Evolutionary conservation across 2,329 filamentous ascomycete genomes (phyloP).

Genomic region (Phaeomoniella chlamydospora): DNA sequence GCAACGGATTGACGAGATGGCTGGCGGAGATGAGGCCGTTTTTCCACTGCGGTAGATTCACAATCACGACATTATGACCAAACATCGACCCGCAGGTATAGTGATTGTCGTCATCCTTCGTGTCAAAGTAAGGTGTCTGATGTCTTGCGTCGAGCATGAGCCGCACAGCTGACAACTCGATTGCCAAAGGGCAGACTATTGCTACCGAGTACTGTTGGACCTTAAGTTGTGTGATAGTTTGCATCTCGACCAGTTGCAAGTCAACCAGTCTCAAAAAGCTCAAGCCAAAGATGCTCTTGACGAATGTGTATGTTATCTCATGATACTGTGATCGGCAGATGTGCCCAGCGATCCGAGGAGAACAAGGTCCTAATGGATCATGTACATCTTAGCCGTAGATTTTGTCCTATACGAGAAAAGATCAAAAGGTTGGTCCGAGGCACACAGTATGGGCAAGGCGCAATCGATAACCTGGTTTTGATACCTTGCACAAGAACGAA

Average conservation of each 20-base stretch:
- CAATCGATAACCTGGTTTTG: too few species aligned
- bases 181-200: slow-evolving; percentile 13
- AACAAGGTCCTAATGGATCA: too few species aligned
- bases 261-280: neutral
- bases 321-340: too few species aligned
- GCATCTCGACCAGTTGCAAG: neutral
- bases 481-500: too few species aligned
- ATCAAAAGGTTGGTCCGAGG: too few species aligned
- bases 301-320: too few species aligned
- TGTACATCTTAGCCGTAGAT: too few species aligned
- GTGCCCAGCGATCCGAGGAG: too few species aligned
- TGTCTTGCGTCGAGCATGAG: slow-evolving; percentile 13
- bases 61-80: slow-evolving; percentile 9
- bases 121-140: slow-evolving; percentile 1
- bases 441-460: too few species aligned
- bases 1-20: slow-evolving; percentile 4
- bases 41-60: slow-evolving; percentile 6
- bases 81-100: slow-evolving; percentile 8
- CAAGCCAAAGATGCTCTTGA: too few species aligned
- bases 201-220: slow-evolving; percentile 12
- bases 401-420: too few species aligned
- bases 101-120: slow-evolving; percentile 4
- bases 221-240: neutral
- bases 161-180: slow-evolving; percentile 14
- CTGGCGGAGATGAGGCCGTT: slow-evolving; percentile 5